Conservation (phyloP, 1,139 yeast genomes). For the Sugiyamaella novakii region DNA sequence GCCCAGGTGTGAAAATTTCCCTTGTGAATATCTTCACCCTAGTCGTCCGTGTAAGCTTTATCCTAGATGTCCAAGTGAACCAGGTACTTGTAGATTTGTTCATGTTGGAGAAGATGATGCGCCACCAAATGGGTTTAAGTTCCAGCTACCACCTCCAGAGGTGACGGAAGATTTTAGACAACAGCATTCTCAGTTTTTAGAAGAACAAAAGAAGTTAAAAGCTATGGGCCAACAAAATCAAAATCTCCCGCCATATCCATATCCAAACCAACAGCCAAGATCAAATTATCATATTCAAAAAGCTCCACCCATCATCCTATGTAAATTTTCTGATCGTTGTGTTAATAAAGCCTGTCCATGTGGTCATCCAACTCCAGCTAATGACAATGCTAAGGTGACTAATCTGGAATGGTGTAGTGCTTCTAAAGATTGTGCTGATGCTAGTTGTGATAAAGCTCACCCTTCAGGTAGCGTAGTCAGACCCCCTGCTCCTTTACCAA, state of each 20-base stretch:
- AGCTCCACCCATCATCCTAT: constrained; percentile 42
- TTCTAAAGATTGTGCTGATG: constrained; percentile 64
- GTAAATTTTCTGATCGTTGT: constrained; percentile 77
- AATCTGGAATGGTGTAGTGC: constrained; percentile 75
- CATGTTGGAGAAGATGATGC: constrained; percentile 84
- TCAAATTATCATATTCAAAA: neutral
- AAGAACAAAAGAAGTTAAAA: constrained; percentile 3
- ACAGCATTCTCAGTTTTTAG: constrained; percentile 7
- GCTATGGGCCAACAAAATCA: neutral
- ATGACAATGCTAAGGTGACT: constrained; percentile 67
- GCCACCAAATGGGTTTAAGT: constrained; percentile 25
- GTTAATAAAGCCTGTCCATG: constrained; percentile 78
- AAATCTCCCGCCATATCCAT: neutral
- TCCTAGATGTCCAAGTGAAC: constrained; percentile 77
- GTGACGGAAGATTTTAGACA: neutral
- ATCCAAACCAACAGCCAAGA: constrained; percentile 3
- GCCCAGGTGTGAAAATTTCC: constrained; percentile 69
- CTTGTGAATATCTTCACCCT: constrained; percentile 79
- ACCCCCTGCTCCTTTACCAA: constrained; percentile 34
- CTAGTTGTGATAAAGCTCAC: constrained; percentile 70
- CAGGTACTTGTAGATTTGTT: constrained; percentile 78
- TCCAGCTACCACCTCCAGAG: constrained; percentile 16
- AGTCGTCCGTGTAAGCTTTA: constrained; percentile 71
- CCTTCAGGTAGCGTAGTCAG: constrained; percentile 60
- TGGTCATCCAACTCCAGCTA: constrained; percentile 91